A percentile compares a stretch with the other conserved stretches of the same genome.
These are phyloP conservation scores for Verticillium isaacii DNA, from an alignment of 2,329 filamentous ascomycete genomes.

Conservation along the genomic window DNA sequence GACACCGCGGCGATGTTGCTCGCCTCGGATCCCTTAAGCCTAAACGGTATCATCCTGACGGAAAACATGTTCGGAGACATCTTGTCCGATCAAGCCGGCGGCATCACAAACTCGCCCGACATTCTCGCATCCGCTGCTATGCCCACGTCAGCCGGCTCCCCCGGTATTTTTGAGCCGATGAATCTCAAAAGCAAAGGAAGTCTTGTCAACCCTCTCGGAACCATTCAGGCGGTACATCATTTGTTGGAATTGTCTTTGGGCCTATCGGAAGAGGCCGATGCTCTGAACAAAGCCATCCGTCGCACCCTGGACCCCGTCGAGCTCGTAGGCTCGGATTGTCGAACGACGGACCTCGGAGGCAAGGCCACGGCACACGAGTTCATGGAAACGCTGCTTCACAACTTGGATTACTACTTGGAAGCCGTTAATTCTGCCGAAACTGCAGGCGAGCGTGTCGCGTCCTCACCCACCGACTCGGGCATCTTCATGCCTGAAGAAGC, in stretches of 20 bases:
- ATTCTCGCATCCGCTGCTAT: conserved; percentile 9
- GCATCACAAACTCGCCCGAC: conserved; percentile 10
- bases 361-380: conserved; percentile 4
- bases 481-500: neutral
- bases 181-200: conserved; percentile 6
- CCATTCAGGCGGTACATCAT: conserved; percentile 7
- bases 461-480: neutral
- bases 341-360: conserved; percentile 9
- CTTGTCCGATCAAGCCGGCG: conserved; percentile 17
- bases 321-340: conserved; percentile 8
- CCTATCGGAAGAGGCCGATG: conserved; percentile 4
- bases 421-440: conserved; percentile 9
- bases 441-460: neutral
- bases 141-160: neutral
- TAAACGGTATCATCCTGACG: conserved; percentile 18
- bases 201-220: conserved; percentile 5
- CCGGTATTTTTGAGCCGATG: conserved; percentile 12
- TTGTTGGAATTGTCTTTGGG: conserved; percentile 9
- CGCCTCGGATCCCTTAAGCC: conserved; percentile 8
- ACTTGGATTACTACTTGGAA: conserved; percentile 11
- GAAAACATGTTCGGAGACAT: conserved; percentile 22
- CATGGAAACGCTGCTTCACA: conserved; percentile 7
- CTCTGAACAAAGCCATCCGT: conserved; percentile 10
- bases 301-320: conserved; percentile 12
- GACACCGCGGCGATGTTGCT: conserved; percentile 17